A percentile compares a stretch with the other conserved stretches of the same genome.
Evolutionary conservation across 2,329 filamentous ascomycete species (phyloP).

Genomic region (Geosmithia morbida): DNA sequence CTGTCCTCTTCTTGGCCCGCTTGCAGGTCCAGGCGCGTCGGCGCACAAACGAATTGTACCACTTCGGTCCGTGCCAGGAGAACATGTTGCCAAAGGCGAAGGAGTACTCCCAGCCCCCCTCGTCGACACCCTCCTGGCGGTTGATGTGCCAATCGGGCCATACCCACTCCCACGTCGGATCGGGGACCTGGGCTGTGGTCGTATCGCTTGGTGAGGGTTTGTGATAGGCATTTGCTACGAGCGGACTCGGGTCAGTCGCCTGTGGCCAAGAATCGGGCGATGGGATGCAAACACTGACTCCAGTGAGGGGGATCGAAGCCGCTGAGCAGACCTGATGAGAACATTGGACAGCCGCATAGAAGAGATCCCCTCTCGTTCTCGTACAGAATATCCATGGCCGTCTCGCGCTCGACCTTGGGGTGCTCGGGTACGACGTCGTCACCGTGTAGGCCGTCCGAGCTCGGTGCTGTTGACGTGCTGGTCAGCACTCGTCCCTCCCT

Average conservation of each 20-base stretch:
- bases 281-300: slow-evolving; percentile 27
- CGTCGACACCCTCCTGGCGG: slow-evolving; percentile 63
- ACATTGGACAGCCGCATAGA: slow-evolving; percentile 78
- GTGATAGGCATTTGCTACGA: slow-evolving; percentile 44
- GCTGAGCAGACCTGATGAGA: slow-evolving; percentile 72
- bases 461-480: slow-evolving; percentile 12
- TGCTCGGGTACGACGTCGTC: slow-evolving; percentile 17
- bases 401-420: slow-evolving; percentile 25
- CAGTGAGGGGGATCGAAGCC: slow-evolving; percentile 76
- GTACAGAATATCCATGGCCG: slow-evolving; percentile 74
- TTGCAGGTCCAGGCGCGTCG: slow-evolving; percentile 78
- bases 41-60: slow-evolving; percentile 93
- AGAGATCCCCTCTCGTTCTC: slow-evolving; percentile 92
- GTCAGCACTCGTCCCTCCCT: background rate
- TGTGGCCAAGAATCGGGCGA: background rate
- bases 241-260: slow-evolving; percentile 1
- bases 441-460: slow-evolving; percentile 9
- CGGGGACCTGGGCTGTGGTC: slow-evolving; percentile 78
- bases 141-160: slow-evolving; percentile 52
- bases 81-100: slow-evolving; percentile 66
- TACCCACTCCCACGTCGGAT: slow-evolving; percentile 89
- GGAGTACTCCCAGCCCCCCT: slow-evolving; percentile 93
- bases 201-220: slow-evolving; percentile 52
- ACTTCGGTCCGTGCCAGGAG: slow-evolving; percentile 78
- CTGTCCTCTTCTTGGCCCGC: slow-evolving; percentile 45